Evolutionary conservation across 306 rosid genomes (phyloP).

Genomic region (Quercus gilva): DNA sequence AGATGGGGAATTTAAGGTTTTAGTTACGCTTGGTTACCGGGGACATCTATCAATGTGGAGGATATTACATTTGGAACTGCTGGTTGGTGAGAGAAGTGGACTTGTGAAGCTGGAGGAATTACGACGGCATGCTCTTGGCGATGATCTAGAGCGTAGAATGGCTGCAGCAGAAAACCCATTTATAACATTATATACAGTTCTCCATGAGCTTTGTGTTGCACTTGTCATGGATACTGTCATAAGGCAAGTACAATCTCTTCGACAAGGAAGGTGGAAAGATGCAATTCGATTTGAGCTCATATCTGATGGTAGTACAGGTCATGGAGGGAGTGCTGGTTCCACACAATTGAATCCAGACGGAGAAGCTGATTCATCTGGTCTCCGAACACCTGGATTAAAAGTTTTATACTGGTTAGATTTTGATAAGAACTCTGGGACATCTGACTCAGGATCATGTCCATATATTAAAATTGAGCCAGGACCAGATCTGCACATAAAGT

Average conservation of each 20-base stretch:
- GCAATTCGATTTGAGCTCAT: conserved; percentile 90
- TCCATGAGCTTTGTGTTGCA: conserved; percentile 87
- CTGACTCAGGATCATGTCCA: conserved; percentile 72
- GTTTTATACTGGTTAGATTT: conserved; percentile 88
- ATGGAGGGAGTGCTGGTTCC: conserved; percentile 62
- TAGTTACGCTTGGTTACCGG: conserved; percentile 91
- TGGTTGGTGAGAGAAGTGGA: conserved; percentile 83
- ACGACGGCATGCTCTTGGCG: conserved; percentile 73
- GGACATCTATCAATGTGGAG: conserved; percentile 98
- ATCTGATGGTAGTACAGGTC: conserved; percentile 61
- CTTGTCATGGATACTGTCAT: conserved; percentile 90
- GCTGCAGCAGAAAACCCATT: conserved; percentile 90
- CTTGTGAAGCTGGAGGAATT: conserved; percentile 65
- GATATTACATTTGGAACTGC: conserved; percentile 91
- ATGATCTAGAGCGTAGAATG: conserved; percentile 97
- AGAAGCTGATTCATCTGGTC: conserved; percentile 75
- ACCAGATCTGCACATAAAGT: conserved; percentile 79
- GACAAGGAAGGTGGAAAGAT: conserved; percentile 98
- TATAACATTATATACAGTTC: conserved; percentile 65
- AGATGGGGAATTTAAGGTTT: conserved; percentile 88
- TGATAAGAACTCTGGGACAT: conserved; percentile 60
- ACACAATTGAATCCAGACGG: conserved; percentile 71
- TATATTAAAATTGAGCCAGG: conserved; percentile 91
- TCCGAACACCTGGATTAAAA: conserved; percentile 87
- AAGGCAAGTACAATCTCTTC: conserved; percentile 85